Evolutionary conservation across 2,329 filamentous ascomycete genomes (phyloP).

Genomic region (Diaporthe vexans): DNA sequence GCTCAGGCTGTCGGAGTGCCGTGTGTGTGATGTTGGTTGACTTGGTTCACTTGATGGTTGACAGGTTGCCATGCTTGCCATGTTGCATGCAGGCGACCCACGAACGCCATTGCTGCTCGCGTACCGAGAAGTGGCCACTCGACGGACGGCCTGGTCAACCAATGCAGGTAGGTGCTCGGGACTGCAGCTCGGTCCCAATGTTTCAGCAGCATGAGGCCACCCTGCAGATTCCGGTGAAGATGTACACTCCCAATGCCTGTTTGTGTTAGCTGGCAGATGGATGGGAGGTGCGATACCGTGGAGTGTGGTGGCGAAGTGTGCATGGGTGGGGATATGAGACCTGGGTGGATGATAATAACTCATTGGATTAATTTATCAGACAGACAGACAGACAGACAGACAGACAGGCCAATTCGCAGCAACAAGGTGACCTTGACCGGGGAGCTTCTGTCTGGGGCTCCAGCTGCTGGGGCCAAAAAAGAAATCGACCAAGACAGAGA

Average conservation of each 20-base stretch:
- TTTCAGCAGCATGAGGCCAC: not conserved
- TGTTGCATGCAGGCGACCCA: not conserved
- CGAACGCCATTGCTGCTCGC: not conserved
- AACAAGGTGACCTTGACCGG: not conserved
- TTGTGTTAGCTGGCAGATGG: too few relatives aligned
- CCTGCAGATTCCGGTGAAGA: too few relatives aligned
- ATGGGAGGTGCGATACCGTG: too few relatives aligned
- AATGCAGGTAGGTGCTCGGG: not conserved
- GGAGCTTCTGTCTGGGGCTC: too few relatives aligned
- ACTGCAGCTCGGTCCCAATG: not conserved
- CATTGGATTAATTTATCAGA: too few relatives aligned
- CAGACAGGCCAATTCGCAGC: too few relatives aligned
- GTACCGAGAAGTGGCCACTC: not conserved
- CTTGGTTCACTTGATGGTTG: not conserved
- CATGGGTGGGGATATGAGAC: too few relatives aligned
- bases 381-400: too few relatives aligned
- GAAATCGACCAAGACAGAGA: not conserved
- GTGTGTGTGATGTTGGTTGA: not conserved
- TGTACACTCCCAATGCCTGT: too few relatives aligned
- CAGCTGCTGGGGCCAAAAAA: not conserved
- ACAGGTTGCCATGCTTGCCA: not conserved
- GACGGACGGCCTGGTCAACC: too few relatives aligned
- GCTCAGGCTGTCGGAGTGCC: too few relatives aligned
- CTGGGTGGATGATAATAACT: too few relatives aligned
- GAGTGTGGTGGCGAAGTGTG: not conserved